Evolutionary conservation across 495 filamentous ascomycete species (phyloP).

Genomic region (Chaetomium tenue): DNA sequence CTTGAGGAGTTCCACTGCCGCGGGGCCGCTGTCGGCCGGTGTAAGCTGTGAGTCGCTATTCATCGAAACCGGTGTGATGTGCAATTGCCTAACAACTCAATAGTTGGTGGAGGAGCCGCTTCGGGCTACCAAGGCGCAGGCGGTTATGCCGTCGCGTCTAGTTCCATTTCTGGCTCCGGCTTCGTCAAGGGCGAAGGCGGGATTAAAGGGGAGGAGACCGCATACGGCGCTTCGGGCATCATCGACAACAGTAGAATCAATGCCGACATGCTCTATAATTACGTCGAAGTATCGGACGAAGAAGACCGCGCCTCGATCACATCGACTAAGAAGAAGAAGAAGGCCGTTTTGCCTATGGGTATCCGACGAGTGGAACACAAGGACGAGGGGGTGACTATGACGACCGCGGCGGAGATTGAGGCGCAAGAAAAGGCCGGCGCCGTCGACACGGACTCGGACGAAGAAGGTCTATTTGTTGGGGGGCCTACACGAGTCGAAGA

Average conservation of each 20-base stretch:
- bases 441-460: slow-evolving; percentile 44
- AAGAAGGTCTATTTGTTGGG: slow-evolving; percentile 43
- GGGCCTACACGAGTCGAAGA: slow-evolving; percentile 20
- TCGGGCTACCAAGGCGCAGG: slow-evolving; percentile 27
- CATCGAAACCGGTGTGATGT: not conserved
- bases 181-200: slow-evolving; percentile 22
- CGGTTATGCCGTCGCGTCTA: slow-evolving; percentile 33
- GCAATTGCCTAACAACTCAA: not conserved
- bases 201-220: not conserved
- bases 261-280: slow-evolving; percentile 42
- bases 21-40: slow-evolving; percentile 41
- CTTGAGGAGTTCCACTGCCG: slow-evolving; percentile 31
- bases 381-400: slow-evolving; percentile 51
- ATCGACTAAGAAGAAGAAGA: slow-evolving; percentile 25
- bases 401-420: slow-evolving; percentile 53
- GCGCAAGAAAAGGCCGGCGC: slow-evolving; percentile 32
- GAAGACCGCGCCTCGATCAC: slow-evolving; percentile 27
- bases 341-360: slow-evolving; percentile 44
- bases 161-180: slow-evolving; percentile 33
- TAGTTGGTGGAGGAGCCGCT: slow-evolving; percentile 32
- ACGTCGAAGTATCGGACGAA: slow-evolving; percentile 32
- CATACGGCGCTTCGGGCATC: slow-evolving; percentile 31
- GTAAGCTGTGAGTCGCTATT: slow-evolving; percentile 33
- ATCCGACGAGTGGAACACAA: slow-evolving; percentile 54
- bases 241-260: slow-evolving; percentile 41